Base-by-base conservation (phyloP, 495 filamentous ascomycete genomes). In the Cercophora samala region DNA sequence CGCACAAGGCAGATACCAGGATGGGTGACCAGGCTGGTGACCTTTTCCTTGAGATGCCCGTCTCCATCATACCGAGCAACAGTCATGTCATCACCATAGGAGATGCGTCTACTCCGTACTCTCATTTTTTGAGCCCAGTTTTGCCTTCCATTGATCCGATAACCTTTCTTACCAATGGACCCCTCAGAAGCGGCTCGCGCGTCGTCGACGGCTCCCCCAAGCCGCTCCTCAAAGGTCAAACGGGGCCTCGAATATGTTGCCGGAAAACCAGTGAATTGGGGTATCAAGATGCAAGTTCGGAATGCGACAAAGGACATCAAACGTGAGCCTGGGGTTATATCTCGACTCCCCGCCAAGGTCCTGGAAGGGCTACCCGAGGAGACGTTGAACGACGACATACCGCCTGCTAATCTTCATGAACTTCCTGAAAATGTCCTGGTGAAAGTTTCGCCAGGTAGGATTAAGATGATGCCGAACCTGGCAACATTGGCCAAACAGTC, bases 341-440 rank as follows among this genome's bases (percentile, higher is more conserved):
- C 24, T 24, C 18, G 1, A 11, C 59, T 68, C 0, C 1, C 58
- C 1, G 1, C 0, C n/a, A 56, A 67, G 0, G 24, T 19, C 0
- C 23, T 64, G 42, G 22, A 5, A 9, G 42, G 2, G 0, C 22
- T 64, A 1, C 54, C 61, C 2, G 21, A 18, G 0, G 60, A 63
- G 0, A 22, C 22, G 11, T 19, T 66, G 17, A 53, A n/a, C n/a
- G n/a, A 64, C 5, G 22, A 62, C 3, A 0, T 70, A 5, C 61
- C 60, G 4, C 2, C 55, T 1, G 61, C 64, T 1, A 29, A 11
- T 29, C 42, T 66, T 22, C 0, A 0, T 5, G 13, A 53, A 24
- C 64, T 70, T 18, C 64, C 32, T 19, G 15, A n/a, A 5, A 23
- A 64, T 51, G 19, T 23, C 1, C 58, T 70, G 0, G 11, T 18